Conservation (phyloP, 805 yeast species). For the Naumovozyma baii region DNA sequence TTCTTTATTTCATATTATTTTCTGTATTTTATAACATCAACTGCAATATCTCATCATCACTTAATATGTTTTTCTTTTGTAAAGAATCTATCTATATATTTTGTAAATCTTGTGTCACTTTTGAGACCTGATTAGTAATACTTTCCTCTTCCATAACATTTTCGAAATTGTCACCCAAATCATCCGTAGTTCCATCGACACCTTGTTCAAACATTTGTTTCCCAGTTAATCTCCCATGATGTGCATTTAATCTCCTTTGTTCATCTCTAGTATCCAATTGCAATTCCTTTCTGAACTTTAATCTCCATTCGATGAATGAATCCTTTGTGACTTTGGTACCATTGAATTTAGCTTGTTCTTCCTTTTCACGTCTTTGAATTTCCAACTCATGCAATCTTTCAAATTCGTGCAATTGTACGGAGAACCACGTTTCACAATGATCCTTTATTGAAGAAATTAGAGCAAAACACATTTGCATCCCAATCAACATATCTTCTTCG, state of each 20-base stretch:
- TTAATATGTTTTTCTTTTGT: background rate
- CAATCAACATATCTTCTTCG: slow-evolving; percentile 58
- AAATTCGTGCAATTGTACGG: slow-evolving; percentile 40
- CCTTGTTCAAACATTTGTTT: slow-evolving; percentile 85
- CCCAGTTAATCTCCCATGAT: slow-evolving; percentile 75
- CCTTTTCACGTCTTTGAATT: slow-evolving; percentile 55
- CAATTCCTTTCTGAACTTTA: slow-evolving; percentile 59
- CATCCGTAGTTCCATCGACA: slow-evolving; percentile 62
- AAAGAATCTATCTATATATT: background rate
- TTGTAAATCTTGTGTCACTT: background rate
- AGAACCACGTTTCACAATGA: slow-evolving; percentile 60
- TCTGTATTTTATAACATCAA: background rate
- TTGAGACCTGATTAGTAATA: background rate
- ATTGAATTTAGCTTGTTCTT: slow-evolving; percentile 79
- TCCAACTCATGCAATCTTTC: slow-evolving; percentile 53
- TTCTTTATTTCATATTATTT: too few relatives aligned
- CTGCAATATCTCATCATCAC: background rate
- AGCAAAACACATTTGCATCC: slow-evolving; percentile 87
- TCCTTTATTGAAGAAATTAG: slow-evolving; percentile 72
- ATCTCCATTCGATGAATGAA: slow-evolving; percentile 66
- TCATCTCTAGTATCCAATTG: slow-evolving; percentile 52
- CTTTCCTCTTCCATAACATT: slow-evolving; percentile 10
- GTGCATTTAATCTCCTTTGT: slow-evolving; percentile 45
- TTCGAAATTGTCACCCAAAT: slow-evolving; percentile 34
- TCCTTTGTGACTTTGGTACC: slow-evolving; percentile 87